A percentile compares a stretch with the other conserved stretches of the same genome.
phyloP scores from a whole-genome alignment of 768 basidiomycete species.

The Pisolithus albus region DNA sequence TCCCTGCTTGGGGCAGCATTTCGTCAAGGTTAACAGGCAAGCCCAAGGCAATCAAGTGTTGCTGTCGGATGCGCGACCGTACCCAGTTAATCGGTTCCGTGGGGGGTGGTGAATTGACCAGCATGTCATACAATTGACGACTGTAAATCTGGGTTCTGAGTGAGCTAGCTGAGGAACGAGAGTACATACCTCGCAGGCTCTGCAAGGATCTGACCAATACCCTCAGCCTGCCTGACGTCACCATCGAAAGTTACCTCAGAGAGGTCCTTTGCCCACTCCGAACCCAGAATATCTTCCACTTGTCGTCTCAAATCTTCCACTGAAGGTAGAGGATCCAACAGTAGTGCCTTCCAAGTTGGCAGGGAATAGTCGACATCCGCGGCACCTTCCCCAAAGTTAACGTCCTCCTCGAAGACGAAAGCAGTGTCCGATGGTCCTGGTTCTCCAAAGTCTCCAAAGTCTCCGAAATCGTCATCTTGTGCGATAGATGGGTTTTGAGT shows the following conservation, averaged over 20 bases:
- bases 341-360: conserved; percentile 53
- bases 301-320: conserved; percentile 50
- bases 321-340: conserved; percentile 58
- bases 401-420: conserved; percentile 34
- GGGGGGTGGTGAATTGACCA: conserved; percentile 65
- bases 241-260: conserved; percentile 57
- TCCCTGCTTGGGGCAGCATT: conserved; percentile 62
- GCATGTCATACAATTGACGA: conserved; percentile 68
- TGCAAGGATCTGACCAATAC: conserved; percentile 71
- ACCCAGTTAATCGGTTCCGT: conserved; percentile 92
- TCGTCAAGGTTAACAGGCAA: conserved; percentile 95
- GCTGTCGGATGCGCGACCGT: conserved; percentile 82
- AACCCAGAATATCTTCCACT: conserved; percentile 57
- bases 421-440: conserved; percentile 33
- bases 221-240: conserved; percentile 71
- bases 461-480: conserved; percentile 73
- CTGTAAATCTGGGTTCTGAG: conserved; percentile 34
- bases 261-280: conserved; percentile 56
- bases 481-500: conserved; percentile 35
- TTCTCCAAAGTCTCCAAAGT: conserved; percentile 85
- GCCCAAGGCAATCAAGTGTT: conserved; percentile 86
- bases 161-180: conserved; percentile 14
- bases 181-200: conserved; percentile 61
- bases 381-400: conserved; percentile 9
- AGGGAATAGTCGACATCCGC: conserved; percentile 38